Conservation (phyloP, 2,329 filamentous ascomycete species). For the Hirsutella rhossiliensis region DNA sequence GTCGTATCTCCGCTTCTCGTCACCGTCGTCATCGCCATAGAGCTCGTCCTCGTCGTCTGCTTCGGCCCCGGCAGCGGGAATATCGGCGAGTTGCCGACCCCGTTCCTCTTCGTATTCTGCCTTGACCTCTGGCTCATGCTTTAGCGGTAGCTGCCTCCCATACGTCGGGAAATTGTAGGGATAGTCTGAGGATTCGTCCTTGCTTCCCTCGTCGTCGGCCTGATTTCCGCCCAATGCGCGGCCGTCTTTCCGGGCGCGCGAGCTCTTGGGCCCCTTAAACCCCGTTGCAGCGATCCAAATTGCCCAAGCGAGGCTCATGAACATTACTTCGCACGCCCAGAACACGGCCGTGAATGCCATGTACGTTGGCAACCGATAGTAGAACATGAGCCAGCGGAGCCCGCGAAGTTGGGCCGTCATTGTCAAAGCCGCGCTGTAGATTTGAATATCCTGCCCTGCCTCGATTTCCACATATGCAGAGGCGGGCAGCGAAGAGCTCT, state of each 20-base stretch:
- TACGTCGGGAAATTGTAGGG: slow-evolving; percentile 31
- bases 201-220: slow-evolving; percentile 13
- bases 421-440: slow-evolving; percentile 57
- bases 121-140: slow-evolving; percentile 26
- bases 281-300: slow-evolving; percentile 29
- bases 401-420: slow-evolving; percentile 68
- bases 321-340: slow-evolving; percentile 63
- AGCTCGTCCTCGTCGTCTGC: slow-evolving; percentile 33
- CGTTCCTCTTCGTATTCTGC: slow-evolving; percentile 16
- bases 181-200: slow-evolving; percentile 24
- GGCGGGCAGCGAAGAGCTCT: slow-evolving; percentile 26
- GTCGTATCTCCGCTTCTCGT: slow-evolving; percentile 20
- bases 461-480: slow-evolving; percentile 53
- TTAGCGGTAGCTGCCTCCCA: slow-evolving; percentile 26
- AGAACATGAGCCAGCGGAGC: slow-evolving; percentile 76
- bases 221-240: slow-evolving; percentile 7
- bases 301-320: slow-evolving; percentile 54
- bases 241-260: slow-evolving; percentile 4
- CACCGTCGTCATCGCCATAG: slow-evolving; percentile 22
- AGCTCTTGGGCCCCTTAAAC: slow-evolving; percentile 4
- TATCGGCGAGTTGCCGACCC: slow-evolving; percentile 17
- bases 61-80: slow-evolving; percentile 24
- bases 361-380: slow-evolving; percentile 61
- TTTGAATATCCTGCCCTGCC: slow-evolving; percentile 56
- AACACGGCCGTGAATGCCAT: slow-evolving; percentile 57